Conservation (phyloP, 2,329 filamentous ascomycete genomes). For the Biscogniauxia marginata region DNA sequence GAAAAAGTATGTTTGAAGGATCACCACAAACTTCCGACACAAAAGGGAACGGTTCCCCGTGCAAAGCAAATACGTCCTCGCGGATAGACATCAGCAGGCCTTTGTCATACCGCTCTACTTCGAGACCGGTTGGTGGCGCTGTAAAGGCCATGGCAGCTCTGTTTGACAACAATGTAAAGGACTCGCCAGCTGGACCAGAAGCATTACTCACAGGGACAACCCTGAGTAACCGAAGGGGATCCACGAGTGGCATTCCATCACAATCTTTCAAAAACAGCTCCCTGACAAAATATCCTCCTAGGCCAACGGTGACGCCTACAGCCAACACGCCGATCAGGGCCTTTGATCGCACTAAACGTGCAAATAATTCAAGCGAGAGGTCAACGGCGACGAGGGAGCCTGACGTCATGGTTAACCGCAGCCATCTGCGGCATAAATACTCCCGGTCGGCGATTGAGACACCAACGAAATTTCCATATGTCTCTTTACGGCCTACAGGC, state of each 20-base stretch:
- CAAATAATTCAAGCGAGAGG: neutral
- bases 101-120: constrained; percentile 22
- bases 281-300: constrained; percentile 9
- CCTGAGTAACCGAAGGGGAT: constrained; percentile 12
- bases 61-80: constrained; percentile 6
- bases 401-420: neutral
- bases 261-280: constrained; percentile 23
- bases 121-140: constrained; percentile 29
- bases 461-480: constrained; percentile 10
- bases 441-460: constrained; percentile 3
- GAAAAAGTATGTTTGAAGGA: constrained; percentile 14
- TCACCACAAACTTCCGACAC: constrained; percentile 2
- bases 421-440: neutral
- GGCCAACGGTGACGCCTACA: constrained; percentile 4
- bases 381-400: constrained; percentile 2
- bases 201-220: constrained; percentile 9
- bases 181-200: constrained; percentile 19
- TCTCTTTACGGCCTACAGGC: constrained; percentile 17
- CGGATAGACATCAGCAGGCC: constrained; percentile 1
- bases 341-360: constrained; percentile 6
- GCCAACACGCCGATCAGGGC: constrained; percentile 1
- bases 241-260: constrained; percentile 22
- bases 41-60: constrained; percentile 1
- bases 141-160: constrained; percentile 53
- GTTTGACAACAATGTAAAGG: constrained; percentile 42